Evolutionary conservation across 164 flowering plant genomes (phyloP).

Genomic region (Malania oleifera): DNA sequence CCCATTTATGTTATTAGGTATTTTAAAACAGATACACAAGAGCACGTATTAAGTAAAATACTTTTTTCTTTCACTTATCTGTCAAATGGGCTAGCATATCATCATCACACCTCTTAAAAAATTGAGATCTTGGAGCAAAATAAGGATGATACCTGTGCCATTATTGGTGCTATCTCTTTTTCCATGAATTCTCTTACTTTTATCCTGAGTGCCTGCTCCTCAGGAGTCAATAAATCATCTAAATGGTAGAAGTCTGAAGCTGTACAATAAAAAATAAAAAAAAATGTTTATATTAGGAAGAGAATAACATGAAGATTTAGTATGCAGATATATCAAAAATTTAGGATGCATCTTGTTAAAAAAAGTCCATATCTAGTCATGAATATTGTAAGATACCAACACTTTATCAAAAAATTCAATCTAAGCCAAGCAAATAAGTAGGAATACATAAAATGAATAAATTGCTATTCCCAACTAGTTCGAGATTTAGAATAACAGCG

Average conservation of each 20-base stretch:
- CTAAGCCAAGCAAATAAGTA: no score
- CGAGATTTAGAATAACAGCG: no score
- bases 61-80: background rate
- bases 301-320: background rate
- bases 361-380: no score
- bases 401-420: no score
- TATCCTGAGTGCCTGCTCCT: slow-evolving; percentile 56
- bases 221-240: slow-evolving; percentile 72
- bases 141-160: slow-evolving; percentile 71
- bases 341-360: no score
- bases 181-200: slow-evolving; percentile 74
- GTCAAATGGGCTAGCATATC: background rate
- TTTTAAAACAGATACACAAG: no score
- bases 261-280: slow-evolving; percentile 25
- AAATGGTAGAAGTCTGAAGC: slow-evolving; percentile 85
- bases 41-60: no score
- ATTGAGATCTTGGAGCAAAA: slow-evolving; percentile 1
- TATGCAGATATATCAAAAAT: no score
- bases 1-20: no score
- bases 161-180: slow-evolving; percentile 82
- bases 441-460: no score
- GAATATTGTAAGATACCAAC: no score
- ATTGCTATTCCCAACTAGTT: no score
- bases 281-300: background rate
- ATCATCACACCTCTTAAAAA: background rate